Evolutionary conservation across 2,329 filamentous ascomycete species (phyloP), one percentile per base, ranked within the genome.

Genomic region (Microdochium paspali): DNA sequence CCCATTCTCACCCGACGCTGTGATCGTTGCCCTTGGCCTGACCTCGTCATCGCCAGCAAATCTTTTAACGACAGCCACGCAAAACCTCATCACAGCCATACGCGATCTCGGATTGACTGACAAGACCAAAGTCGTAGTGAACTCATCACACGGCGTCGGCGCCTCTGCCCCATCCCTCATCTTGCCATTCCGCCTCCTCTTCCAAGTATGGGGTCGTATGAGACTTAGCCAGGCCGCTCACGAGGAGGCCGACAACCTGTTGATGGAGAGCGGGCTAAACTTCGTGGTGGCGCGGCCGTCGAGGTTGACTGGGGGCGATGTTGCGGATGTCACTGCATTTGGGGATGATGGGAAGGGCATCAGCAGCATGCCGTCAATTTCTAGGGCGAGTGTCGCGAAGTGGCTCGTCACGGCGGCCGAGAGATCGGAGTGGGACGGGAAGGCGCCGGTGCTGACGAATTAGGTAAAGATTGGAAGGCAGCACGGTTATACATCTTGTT

Each of bases 11-110:
- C 68, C 72, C 0, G 62, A 63, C 1, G 62, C 67, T 3, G 60
- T 78, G n/a, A 72, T 79, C 64, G 66, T 40, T 18, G 12, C 35
- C 6, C 35, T 40, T 20, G 35, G 35, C 18, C 15, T 40, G 35
- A 21, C 35, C 15, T 6, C 18, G 9, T 21, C 20, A 7, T 40
- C 35, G 3, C 35, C 35, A 5, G 12, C 12, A 21, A 21, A 20
- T 12, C 18, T 40, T 9, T 20, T 40, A 6, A 6, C 35, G 6
- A 40, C 15, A 18, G 35, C 35, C 15, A 40, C 42, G 7, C n/a
- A 44, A 13, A 23, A 10, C 7, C 23, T 26, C 12, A 21, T 24
- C 21, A 25, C 10, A 21, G 42, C 42, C 12, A 24, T 44, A 21
- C 23, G 24, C 42, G 18, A 7, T 3, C 9, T 44, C 9, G 20